A percentile compares a stretch with the other conserved stretches of the same genome.
phyloP scores from a whole-genome alignment of 2,329 filamentous ascomycete genomes.

The Neofusicoccum ribis region DNA sequence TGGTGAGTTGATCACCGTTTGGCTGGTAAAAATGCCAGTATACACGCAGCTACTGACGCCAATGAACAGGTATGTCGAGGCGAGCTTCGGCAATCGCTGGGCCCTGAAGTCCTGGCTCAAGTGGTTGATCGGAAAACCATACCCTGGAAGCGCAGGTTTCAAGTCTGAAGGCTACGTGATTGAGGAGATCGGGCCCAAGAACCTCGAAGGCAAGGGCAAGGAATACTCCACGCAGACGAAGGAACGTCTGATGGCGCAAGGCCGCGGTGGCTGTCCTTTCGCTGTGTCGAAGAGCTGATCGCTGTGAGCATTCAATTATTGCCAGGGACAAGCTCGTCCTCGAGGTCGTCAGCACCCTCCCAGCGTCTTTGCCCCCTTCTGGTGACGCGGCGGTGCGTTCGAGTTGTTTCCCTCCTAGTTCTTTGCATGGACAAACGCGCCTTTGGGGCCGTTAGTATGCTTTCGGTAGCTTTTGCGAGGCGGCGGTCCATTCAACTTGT shows the following conservation, averaged over 20 bases:
- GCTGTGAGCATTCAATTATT: not conserved
- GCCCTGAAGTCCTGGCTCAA: constrained; percentile 56
- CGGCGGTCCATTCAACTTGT: not conserved
- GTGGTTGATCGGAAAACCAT: constrained; percentile 45
- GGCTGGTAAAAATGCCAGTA: too few species aligned
- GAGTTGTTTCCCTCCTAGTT: too few species aligned
- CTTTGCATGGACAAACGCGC: too few species aligned
- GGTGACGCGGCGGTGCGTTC: too few species aligned
- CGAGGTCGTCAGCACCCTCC: too few species aligned
- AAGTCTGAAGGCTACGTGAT: constrained; percentile 55
- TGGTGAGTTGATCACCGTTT: constrained; percentile 45
- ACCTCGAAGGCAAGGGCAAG: constrained; percentile 50
- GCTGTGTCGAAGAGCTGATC: constrained; percentile 5
- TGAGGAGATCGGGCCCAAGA: constrained; percentile 63
- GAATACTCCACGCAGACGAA: constrained; percentile 29
- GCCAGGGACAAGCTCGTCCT: too few species aligned
- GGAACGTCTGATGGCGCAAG: constrained; percentile 27
- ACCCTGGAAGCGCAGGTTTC: constrained; percentile 53
- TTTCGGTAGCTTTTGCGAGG: not conserved
- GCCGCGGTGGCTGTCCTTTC: constrained; percentile 36
- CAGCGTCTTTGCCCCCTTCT: too few species aligned
- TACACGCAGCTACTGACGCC: not conserved
- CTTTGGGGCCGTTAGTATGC: too few species aligned
- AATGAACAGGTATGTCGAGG: constrained; percentile 45
- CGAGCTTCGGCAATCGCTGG: constrained; percentile 63